phyloP scores from a whole-genome alignment of 805 yeast genomes.

The Clavispora carvajalis region DNA sequence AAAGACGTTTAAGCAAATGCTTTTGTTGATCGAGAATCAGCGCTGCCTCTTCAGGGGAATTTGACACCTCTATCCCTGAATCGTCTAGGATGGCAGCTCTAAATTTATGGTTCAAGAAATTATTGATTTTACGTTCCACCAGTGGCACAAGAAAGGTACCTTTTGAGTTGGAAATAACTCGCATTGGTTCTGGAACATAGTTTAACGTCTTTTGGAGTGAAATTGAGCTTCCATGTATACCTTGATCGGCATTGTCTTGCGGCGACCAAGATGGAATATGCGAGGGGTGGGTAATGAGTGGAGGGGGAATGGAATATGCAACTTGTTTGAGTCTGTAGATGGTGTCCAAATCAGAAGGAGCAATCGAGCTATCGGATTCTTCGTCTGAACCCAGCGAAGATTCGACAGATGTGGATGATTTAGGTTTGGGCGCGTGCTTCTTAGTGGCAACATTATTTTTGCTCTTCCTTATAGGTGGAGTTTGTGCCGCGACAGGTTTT shows the following conservation, averaged over 20 bases:
- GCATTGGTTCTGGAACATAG: constrained; percentile 25
- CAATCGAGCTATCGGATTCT: background rate
- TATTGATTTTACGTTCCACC: constrained; percentile 20
- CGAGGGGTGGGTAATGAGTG: constrained; percentile 39
- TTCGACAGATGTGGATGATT: constrained; percentile 1
- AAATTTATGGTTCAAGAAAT: constrained; percentile 24
- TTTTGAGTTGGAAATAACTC: constrained; percentile 14
- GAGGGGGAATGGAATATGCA: constrained; percentile 29
- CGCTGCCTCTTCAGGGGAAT: constrained; percentile 52
- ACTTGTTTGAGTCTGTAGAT: constrained; percentile 25
- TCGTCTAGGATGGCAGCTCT: constrained; percentile 37
- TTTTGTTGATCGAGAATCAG: constrained; percentile 50
- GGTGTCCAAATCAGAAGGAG: constrained; percentile 8
- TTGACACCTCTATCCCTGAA: constrained; percentile 24
- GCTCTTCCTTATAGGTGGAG: background rate
- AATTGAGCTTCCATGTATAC: constrained; percentile 11
- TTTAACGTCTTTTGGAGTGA: constrained; percentile 19
- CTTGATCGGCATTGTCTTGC: constrained; percentile 13
- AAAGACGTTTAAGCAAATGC: constrained; percentile 42
- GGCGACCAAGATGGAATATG: constrained; percentile 41
- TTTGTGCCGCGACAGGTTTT: background rate
- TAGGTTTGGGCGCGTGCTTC: background rate
- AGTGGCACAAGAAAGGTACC: constrained; percentile 20
- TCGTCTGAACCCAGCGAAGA: constrained; percentile 1
- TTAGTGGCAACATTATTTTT: background rate